Evolutionary conservation across 2,329 filamentous ascomycete genomes (phyloP).

Genomic region (Venturia effusa): DNA sequence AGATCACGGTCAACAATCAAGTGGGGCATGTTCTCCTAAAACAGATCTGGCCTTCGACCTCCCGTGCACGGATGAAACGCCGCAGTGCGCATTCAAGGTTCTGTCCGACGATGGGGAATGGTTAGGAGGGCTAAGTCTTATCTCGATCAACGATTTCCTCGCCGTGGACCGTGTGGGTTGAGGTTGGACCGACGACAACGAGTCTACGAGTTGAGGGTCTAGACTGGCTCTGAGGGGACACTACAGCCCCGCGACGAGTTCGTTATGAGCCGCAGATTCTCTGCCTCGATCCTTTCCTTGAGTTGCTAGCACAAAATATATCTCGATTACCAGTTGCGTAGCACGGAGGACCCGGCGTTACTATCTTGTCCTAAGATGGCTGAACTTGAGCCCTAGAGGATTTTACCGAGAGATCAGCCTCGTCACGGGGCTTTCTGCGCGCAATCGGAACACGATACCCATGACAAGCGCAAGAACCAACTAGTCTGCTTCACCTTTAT

Average conservation of each 20-base stretch:
- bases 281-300: neutral
- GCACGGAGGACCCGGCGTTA: neutral
- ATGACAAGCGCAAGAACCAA: neutral
- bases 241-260: neutral
- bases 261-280: neutral
- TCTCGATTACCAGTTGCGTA: neutral
- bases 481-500: neutral
- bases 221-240: neutral
- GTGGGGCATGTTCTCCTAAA: neutral
- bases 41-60: neutral
- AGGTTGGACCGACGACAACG: neutral
- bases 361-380: neutral
- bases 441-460: neutral
- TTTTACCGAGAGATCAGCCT: neutral
- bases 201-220: neutral
- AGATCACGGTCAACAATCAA: neutral
- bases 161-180: neutral
- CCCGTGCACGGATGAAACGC: neutral
- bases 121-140: neutral
- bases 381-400: neutral
- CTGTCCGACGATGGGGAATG: neutral
- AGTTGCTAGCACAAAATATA: neutral
- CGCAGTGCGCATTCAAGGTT: neutral
- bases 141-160: neutral
- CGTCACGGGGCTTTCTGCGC: neutral